Conservation (phyloP, 495 filamentous ascomycete genomes). For the Podospora australis region DNA sequence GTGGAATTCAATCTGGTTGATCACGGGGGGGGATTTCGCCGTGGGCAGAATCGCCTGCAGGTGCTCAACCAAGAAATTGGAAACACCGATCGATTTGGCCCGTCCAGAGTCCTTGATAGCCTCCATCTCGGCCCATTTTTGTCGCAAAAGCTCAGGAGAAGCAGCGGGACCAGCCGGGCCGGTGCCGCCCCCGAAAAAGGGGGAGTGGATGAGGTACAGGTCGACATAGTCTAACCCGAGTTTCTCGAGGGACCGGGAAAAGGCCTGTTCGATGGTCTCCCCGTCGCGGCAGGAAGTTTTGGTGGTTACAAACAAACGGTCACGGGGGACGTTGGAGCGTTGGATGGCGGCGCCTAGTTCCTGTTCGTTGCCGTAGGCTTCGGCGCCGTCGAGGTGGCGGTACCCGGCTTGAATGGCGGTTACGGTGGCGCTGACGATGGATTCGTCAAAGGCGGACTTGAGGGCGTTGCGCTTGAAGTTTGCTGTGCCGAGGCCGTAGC, state of each 20-base stretch:
- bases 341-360: slow-evolving; percentile 72
- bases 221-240: slow-evolving; percentile 77
- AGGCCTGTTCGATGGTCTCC: slow-evolving; percentile 55
- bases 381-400: slow-evolving; percentile 72
- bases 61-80: slow-evolving; percentile 66
- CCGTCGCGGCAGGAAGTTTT: slow-evolving; percentile 54
- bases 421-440: slow-evolving; percentile 54
- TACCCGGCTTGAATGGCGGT: slow-evolving; percentile 66
- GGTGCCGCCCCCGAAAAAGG: slow-evolving; percentile 46
- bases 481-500: slow-evolving; percentile 58
- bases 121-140: slow-evolving; percentile 74
- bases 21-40: slow-evolving; percentile 55
- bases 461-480: slow-evolving; percentile 29
- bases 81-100: slow-evolving; percentile 75
- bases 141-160: slow-evolving; percentile 55
- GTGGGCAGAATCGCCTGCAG: slow-evolving; percentile 62
- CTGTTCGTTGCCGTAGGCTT: slow-evolving; percentile 76
- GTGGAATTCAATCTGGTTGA: slow-evolving; percentile 89
- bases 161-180: slow-evolving; percentile 54
- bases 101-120: slow-evolving; percentile 62
- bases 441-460: slow-evolving; percentile 39
- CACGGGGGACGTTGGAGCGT: slow-evolving; percentile 56
- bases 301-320: slow-evolving; percentile 69
- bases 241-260: slow-evolving; percentile 65
- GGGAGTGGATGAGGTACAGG: slow-evolving; percentile 75